Evolutionary conservation across 2,329 filamentous ascomycete genomes (phyloP), one percentile per base, ranked within the genome.

Genomic region (Penicillium sp.): DNA sequence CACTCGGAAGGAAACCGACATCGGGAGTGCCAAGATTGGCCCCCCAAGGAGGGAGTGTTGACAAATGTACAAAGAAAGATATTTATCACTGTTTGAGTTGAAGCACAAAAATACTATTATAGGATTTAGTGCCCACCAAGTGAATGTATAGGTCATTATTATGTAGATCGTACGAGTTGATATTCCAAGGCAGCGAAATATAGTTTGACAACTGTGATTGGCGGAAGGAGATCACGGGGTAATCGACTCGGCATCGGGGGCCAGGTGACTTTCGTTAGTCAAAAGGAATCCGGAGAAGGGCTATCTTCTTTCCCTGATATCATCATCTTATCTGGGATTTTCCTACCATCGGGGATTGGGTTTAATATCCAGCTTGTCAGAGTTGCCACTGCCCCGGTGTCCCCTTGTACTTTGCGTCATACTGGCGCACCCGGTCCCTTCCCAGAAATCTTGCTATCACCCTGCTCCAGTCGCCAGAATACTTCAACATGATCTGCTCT

Each of bases 401-500:
- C 34, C 37, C 34, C 37, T 31, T 34, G 32, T 40, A 12, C 43
- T 65, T 69, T 70, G 67, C 68, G 68, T 70, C 68, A 70, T 70
- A 65, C 64, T 64, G 60, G 62, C 62, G 61, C 61, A 57, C 53
- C 39, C 51, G 19, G 40, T 15, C 51, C 51, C 50, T 56, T 51
- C 55, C 57, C 57, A 60, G 57, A 60, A 57, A 50, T 51, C 53
- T 59, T 57, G 53, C 61, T 60, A 64, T 55, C 53, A 57, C 50
- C 48, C 45, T 39, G 43, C 57, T 51, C 48, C 56, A 48, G 52
- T 48, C 48, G 33, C 46, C 53, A 57, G 26, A 34, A 17, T 54
- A 52, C 50, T 58, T 55, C 61, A 65, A 51, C 34, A 74, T 74
- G 71, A 63, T 75, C 49, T 65, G 67, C 52, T 58, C 59, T 45